These are phyloP conservation scores for Verticillium longisporum DNA, from an alignment of 2,329 filamentous ascomycete genomes.

Conservation along the genomic window DNA sequence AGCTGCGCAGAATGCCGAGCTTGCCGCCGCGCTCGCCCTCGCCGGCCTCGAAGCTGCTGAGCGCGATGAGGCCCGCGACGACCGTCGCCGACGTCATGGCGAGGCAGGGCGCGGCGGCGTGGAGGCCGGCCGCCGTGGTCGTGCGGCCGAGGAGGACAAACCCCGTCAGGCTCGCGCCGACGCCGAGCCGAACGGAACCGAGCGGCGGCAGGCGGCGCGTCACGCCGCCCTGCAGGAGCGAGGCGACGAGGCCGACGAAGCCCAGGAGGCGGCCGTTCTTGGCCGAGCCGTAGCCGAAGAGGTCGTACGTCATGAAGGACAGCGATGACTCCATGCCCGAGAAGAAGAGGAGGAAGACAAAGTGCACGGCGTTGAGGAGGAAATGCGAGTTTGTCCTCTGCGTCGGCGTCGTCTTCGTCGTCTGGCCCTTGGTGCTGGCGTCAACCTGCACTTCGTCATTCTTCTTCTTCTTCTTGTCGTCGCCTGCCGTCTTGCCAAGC, in stretches of 20 bases:
- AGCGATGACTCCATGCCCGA: conserved; percentile 97
- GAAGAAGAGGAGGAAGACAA: conserved; percentile 92
- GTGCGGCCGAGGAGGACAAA: conserved; percentile 75
- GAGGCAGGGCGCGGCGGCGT: conserved; percentile 73
- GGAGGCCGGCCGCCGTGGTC: conserved; percentile 62
- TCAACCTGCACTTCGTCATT: conserved; percentile 6
- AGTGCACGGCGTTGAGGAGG: conserved; percentile 78
- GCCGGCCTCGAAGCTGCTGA: conserved; percentile 83
- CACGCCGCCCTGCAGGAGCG: conserved; percentile 87
- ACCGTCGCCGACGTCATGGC: conserved; percentile 91
- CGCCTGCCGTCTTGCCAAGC: conserved; percentile 14
- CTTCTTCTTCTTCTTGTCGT: conserved; percentile 18
- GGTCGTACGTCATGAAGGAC: conserved; percentile 93
- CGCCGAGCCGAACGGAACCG: conserved; percentile 70
- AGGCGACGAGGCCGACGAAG: conserved; percentile 85
- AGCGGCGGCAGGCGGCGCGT: conserved; percentile 80
- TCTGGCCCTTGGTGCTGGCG: conserved; percentile 12
- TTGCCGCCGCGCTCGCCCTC: conserved; percentile 78
- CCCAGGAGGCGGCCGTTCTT: conserved; percentile 83
- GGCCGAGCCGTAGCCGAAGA: conserved; percentile 75
- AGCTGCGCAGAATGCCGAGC: conserved; percentile 71
- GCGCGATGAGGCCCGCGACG: conserved; percentile 84
- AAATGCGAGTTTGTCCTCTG: conserved; percentile 74
- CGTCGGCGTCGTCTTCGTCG: conserved; percentile 6
- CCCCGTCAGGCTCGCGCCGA: conserved; percentile 68